These are phyloP conservation scores for Brassica hybrid DNA, from an alignment of 441 rosid species.

Conservation along the genomic window DNA sequence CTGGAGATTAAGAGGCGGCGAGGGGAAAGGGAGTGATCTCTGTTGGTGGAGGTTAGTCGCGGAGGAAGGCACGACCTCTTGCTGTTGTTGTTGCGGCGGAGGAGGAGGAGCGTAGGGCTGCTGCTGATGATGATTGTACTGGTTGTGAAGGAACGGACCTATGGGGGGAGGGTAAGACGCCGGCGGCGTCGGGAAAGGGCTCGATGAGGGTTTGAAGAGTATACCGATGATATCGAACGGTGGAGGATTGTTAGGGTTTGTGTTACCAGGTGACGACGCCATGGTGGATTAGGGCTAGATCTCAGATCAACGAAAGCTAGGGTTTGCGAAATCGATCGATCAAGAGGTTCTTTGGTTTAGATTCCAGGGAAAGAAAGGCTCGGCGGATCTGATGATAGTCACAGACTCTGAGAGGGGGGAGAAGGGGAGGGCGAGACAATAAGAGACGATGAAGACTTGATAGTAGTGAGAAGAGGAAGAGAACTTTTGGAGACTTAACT, in stretches of 20 bases:
- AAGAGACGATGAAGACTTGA: too few relatives aligned
- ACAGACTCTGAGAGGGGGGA: background rate
- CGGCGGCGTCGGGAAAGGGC: conserved; percentile 46
- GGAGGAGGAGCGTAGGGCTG: conserved; percentile 50
- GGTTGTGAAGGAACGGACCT: conserved; percentile 50
- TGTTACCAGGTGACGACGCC: conserved; percentile 52
- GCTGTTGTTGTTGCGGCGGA: conserved; percentile 34
- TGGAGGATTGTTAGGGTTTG: conserved; percentile 42
- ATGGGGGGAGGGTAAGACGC: conserved; percentile 62
- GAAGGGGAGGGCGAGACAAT: background rate
- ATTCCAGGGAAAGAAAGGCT: conserved; percentile 2
- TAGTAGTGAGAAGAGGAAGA: too few relatives aligned
- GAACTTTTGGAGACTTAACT: too few relatives aligned
- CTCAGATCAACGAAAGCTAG: conserved; percentile 32
- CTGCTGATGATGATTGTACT: conserved; percentile 37
- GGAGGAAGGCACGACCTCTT: conserved; percentile 21
- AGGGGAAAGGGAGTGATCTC: conserved; percentile 55
- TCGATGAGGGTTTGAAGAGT: conserved; percentile 18
- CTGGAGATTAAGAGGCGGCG: conserved; percentile 52
- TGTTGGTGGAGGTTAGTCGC: conserved; percentile 46
- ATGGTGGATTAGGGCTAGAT: conserved; percentile 25
- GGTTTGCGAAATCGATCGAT: conserved; percentile 27
- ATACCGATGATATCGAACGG: too few relatives aligned
- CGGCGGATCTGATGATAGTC: background rate
- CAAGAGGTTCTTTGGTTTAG: too few relatives aligned